Evolutionary conservation across 345 rosid genomes (phyloP).

Genomic region (Balakata baccata): DNA sequence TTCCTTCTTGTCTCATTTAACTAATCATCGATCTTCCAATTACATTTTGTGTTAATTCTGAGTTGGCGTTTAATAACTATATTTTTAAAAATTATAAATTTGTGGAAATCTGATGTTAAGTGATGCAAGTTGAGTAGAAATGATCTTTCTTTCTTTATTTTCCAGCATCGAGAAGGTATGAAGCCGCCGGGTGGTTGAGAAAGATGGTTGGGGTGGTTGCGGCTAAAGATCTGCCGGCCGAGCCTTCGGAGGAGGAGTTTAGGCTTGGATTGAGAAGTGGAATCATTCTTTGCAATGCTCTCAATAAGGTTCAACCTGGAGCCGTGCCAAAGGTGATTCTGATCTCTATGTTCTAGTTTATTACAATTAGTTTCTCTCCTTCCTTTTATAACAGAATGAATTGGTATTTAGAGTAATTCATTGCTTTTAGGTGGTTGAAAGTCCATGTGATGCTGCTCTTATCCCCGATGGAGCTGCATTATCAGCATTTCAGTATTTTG

Average conservation of each 20-base stretch:
- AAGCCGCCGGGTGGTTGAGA: slow-evolving; percentile 82
- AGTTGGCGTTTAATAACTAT: not conserved
- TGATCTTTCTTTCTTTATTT: slow-evolving; percentile 14
- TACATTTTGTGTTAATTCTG: not conserved
- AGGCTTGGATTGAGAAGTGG: slow-evolving; percentile 86
- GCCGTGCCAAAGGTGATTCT: slow-evolving; percentile 64
- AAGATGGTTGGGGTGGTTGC: slow-evolving; percentile 73
- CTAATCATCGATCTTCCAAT: not conserved
- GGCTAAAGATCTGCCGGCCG: slow-evolving; percentile 79
- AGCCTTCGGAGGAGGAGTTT: slow-evolving; percentile 79
- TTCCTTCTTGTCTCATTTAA: not conserved
- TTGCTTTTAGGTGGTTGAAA: slow-evolving; percentile 63
- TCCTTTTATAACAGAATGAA: not conserved
- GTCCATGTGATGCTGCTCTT: slow-evolving; percentile 63
- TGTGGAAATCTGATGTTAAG: not conserved
- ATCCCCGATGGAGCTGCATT: slow-evolving; percentile 85
- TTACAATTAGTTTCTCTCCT: not conserved
- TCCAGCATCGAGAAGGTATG: slow-evolving; percentile 65
- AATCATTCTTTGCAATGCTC: slow-evolving; percentile 73
- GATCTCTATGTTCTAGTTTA: not conserved
- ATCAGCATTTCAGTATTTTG: slow-evolving; percentile 85
- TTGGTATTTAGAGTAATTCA: not conserved
- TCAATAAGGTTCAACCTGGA: slow-evolving; percentile 74
- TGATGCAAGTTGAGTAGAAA: not conserved
- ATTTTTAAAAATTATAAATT: not conserved